Evolutionary conservation across 345 rosid species (phyloP).

Genomic region (Kandelia obovata): DNA sequence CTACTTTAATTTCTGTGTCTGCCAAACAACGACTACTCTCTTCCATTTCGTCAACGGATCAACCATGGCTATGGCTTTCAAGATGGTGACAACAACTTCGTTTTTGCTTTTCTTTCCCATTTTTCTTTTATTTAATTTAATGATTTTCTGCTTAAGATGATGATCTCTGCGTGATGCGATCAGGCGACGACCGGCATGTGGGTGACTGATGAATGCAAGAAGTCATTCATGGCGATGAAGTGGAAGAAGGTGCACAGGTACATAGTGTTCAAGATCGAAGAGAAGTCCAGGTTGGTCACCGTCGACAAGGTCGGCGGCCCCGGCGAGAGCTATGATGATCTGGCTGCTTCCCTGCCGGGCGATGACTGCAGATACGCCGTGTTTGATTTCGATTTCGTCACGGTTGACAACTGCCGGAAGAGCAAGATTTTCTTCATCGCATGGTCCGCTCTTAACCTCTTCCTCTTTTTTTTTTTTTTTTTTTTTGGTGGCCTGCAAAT

Average conservation of each 20-base stretch:
- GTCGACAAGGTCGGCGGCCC: slow-evolving; percentile 92
- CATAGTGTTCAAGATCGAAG: slow-evolving; percentile 94
- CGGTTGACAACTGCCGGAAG: slow-evolving; percentile 87
- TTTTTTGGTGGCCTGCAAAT: not conserved
- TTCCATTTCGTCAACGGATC: slow-evolving; percentile 12
- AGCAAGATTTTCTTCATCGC: slow-evolving; percentile 99
- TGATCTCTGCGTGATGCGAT: not conserved
- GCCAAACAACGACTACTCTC: not conserved
- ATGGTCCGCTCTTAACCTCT: slow-evolving; percentile 46
- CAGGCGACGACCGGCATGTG: slow-evolving; percentile 96
- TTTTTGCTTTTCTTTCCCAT: not conserved
- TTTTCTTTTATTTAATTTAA: too few species aligned
- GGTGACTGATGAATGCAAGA: slow-evolving; percentile 85
- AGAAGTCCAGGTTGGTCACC: slow-evolving; percentile 72
- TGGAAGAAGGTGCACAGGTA: slow-evolving; percentile 86
- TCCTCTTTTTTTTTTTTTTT: not conserved
- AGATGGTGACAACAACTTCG: slow-evolving; percentile 54
- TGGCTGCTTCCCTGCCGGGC: slow-evolving; percentile 66
- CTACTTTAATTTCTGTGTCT: not conserved
- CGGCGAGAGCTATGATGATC: slow-evolving; percentile 72
- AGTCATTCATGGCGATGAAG: slow-evolving; percentile 89
- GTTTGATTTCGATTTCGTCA: slow-evolving; percentile 88
- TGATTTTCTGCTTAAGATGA: not conserved
- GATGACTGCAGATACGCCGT: slow-evolving; percentile 94
- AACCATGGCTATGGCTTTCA: slow-evolving; percentile 97